These are phyloP conservation scores for Penicillium cataractarum DNA, from an alignment of 495 filamentous ascomycete genomes.

Conservation along the genomic window DNA sequence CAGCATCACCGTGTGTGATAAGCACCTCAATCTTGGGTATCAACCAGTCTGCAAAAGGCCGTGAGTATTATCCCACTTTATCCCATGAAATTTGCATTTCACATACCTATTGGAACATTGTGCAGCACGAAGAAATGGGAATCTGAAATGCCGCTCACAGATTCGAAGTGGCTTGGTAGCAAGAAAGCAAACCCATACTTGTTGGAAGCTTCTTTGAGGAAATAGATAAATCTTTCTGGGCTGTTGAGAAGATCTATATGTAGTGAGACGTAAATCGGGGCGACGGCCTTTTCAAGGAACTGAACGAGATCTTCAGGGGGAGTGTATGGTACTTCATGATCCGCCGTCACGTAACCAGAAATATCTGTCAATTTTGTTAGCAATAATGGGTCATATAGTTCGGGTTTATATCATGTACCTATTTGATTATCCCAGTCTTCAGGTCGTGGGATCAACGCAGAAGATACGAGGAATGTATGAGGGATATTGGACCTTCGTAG, in stretches of 20 bases:
- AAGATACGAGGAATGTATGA: slow-evolving; percentile 17
- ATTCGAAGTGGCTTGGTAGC: background rate
- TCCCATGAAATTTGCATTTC: background rate
- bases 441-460: slow-evolving; percentile 6
- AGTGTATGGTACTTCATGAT: background rate
- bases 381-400: too few species aligned
- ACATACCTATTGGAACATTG: background rate
- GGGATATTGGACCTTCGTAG: background rate
- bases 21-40: background rate
- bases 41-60: background rate
- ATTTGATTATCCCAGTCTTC: slow-evolving; percentile 11
- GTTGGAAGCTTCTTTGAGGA: background rate
- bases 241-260: background rate
- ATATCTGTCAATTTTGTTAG: background rate
- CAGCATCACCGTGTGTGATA: background rate
- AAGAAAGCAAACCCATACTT: background rate
- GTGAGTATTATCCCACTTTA: background rate
- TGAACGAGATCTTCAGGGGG: background rate
- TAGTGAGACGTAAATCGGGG: background rate
- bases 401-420: background rate
- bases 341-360: background rate
- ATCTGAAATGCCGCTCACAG: background rate
- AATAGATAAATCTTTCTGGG: background rate
- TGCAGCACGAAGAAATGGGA: background rate
- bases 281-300: background rate